Evolutionary conservation across 2,329 filamentous ascomycete genomes (phyloP), one percentile per base, ranked within the genome.

Genomic region (Colletotrichum musae): DNA sequence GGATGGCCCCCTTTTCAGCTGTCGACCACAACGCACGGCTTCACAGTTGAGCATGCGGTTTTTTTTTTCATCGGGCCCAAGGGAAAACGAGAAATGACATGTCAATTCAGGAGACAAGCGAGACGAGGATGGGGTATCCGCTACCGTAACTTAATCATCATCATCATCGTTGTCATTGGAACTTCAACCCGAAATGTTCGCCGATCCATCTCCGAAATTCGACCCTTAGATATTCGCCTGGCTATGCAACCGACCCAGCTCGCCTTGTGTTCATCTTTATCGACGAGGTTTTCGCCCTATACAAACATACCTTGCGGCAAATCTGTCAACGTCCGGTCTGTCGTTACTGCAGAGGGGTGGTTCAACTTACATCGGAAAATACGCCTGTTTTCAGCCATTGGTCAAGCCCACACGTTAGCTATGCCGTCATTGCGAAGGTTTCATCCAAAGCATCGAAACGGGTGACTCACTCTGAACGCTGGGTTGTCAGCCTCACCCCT

Each of bases 361-460:
- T 13, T 9, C n/a, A n/a, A 83, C 87, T 84, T 79, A 91, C 85
- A 91, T 75, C 51, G 87, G 87, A 69, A 91, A 91, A 75, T 91
- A 91, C 39, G 88, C 85, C 88, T 89, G 73, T 18, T 6, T 24
- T 9, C 36, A 48, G 16, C 45, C 13, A 15, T 24, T 36, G 28
- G 47, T 18, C 24, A 59, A 12, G 10, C 45, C 50, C 58, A 32
- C 50, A 26, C 16, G 24, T 70, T 72, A 69, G 56, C 21, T 54
- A 51, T 15, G 36, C 32, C n/a, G 18, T 12, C 47, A 26, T 50
- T 21, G 32, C 32, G 10, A 10, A 36, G 9, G 6, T 24, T 21
- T 3, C 16, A 13, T 50, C 6, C 3, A 5, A 18, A 10, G 18
- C n/a, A 50, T 50, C 21, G n/a, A 12, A 21, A 24, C 41, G 32